Base-by-base conservation (phyloP, 768 basidiomycete genomes). In the Amylocystis lapponica region DNA sequence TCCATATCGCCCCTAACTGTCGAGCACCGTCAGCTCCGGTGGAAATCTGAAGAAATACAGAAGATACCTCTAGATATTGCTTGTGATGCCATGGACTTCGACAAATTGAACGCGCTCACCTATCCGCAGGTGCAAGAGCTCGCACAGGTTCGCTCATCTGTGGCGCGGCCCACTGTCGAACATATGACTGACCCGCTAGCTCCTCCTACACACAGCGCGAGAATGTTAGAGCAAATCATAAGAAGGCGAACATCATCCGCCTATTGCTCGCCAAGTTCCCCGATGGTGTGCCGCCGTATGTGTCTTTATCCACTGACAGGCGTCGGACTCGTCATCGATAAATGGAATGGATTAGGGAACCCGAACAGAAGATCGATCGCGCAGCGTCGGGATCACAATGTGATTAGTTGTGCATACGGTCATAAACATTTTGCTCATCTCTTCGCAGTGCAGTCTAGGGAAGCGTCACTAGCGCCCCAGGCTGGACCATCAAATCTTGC, bases 121-220 rank as follows among this genome's bases (percentile, higher is more conserved):
- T 34, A 39, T 11, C 11, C 37, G 2, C 30, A 44, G 32, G 31
- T 48, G 9, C 42, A 48, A 39, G 40, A 48, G 42, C 47, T 48
- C 17, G 47, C 47, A 11, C 35, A 45, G 39, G 47, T 48, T n/a
- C 12, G 25, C 3, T 22, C 27, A 20, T 3, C 34, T 52, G 21
- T 22, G 10, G 12, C 6, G 8, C 21, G 16, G 9, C 12, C 11
- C 32, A 5, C 32, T n/a, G 5, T 14, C 17, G 3, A 41, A 29
- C 22, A 17, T 16, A 19, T 45, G n/a, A 16, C 20, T 36, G 2
- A 17, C 23, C 29, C 25, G 19, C 8, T 16, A 8, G 12, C 13
- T 42, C n/a, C n/a, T n/a, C n/a, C n/a, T n/a, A n/a, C n/a, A n/a
- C n/a, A 36, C 35, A 64, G 62, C 43, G 46, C 50, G 55, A 64